A percentile compares a stretch with the other conserved stretches of the same genome.
These are phyloP conservation scores for Suillus luteus DNA, from an alignment of 768 basidiomycete genomes.

Conservation along the genomic window DNA sequence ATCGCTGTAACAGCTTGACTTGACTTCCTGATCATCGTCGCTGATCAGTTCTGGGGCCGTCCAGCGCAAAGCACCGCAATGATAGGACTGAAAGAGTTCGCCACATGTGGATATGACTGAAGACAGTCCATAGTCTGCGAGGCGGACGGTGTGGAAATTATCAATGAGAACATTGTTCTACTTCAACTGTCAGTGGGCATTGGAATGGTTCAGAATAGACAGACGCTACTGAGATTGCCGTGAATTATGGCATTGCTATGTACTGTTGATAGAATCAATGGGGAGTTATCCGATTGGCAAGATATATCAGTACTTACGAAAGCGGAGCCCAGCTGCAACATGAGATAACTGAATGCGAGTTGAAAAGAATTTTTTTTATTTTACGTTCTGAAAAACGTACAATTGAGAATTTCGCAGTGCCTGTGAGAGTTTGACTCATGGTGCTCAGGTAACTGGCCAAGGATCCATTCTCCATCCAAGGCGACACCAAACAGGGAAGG, in stretches of 20 bases:
- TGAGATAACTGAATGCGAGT: constrained; percentile 4
- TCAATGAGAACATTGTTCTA: constrained; percentile 35
- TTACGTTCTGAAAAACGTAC: constrained; percentile 16
- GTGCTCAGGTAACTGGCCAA: constrained; percentile 19
- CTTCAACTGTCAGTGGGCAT: background rate
- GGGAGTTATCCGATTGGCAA: too few relatives aligned
- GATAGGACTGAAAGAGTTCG: background rate
- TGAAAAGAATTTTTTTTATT: background rate
- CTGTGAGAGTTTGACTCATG: constrained; percentile 9
- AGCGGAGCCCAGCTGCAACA: constrained; percentile 11
- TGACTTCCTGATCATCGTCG: background rate
- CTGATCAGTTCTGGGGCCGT: constrained; percentile 41
- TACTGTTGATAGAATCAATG: constrained; percentile 1
- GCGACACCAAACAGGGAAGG: constrained; percentile 25
- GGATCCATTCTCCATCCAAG: constrained; percentile 23
- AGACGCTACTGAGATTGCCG: constrained; percentile 16
- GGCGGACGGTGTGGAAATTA: constrained; percentile 36
- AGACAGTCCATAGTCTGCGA: constrained; percentile 48
- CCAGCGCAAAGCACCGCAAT: constrained; percentile 42
- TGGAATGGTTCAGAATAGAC: background rate
- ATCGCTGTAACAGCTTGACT: constrained; percentile 31
- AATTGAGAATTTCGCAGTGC: constrained; percentile 17
- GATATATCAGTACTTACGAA: constrained; percentile 4
- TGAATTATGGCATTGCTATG: constrained; percentile 5
- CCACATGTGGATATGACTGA: constrained; percentile 26